Evolutionary conservation across 1,284 basidiomycete genomes (phyloP), one percentile per base, ranked within the genome.

Genomic region (Chondrostereum purpureum): DNA sequence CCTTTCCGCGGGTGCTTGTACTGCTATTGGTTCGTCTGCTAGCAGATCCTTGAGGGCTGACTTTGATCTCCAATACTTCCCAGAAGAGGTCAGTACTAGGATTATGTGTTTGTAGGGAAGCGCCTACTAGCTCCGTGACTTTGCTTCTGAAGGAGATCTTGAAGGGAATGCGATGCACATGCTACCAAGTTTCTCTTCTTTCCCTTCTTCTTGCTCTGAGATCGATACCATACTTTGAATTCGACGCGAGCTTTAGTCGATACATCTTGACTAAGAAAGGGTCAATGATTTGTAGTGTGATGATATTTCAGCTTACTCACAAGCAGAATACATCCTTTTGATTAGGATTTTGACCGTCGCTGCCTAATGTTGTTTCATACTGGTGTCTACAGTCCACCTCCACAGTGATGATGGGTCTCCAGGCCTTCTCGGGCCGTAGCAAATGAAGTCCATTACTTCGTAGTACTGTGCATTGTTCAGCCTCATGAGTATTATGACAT

Each of bases 191-290:
- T 24, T 13, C 22, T 16, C n/a, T 41, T 41, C n/a, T 41, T 41
- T 6, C 22, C 22, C 39, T 41, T 41, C 18, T 41, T n/a, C 22
- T 10, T 41, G 5, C 17, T 13, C 22, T 22, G 36, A 16, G 36
- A 38, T 8, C 36, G 39, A 24, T 41, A 21, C 39, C 39, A 41
- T 22, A 41, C 17, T 24, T 41, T 41, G 22, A 41, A 23, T 24
- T 41, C 39, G 10, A 41, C 39, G 2, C 3, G 3, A 4, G 39
- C 21, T 18, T 41, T 11, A 3, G 24, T 2, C 12, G 16, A 16
- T 21, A 21, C 39, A n/a, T 41, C 18, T 41, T 21, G 39, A 13
- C 39, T 41, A 17, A 12, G 22, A 16, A 23, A 2, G n/a, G 10
- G n/a, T 24, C 16, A n/a, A n/a, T n/a, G n/a, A n/a, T n/a, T n/a